phyloP scores from a whole-genome alignment of 371 early-diverging fungal genomes.

The Mortierella sp. region DNA sequence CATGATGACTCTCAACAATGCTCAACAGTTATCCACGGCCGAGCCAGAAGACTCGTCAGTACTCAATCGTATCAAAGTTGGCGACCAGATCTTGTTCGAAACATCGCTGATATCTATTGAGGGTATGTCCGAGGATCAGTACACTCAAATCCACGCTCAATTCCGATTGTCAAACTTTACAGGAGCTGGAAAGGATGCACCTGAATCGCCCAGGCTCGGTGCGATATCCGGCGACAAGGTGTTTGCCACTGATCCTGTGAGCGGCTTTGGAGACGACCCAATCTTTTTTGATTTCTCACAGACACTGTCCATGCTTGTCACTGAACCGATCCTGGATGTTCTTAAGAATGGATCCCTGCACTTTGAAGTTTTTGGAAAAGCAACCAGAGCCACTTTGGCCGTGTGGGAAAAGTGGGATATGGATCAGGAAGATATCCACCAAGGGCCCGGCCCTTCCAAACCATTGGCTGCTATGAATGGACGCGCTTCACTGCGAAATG shows the following conservation, averaged over 20 bases:
- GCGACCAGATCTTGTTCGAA: constrained; percentile 77
- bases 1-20: neutral
- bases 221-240: constrained; percentile 61
- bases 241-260: constrained; percentile 74
- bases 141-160: constrained; percentile 84
- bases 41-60: neutral
- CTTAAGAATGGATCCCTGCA: constrained; percentile 56
- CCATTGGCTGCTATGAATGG: constrained; percentile 5
- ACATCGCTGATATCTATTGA: constrained; percentile 74
- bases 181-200: constrained; percentile 15
- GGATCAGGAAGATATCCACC: constrained; percentile 34
- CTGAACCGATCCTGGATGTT: constrained; percentile 57
- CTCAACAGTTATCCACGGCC: no score
- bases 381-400: constrained; percentile 59
- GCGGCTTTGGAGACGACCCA: constrained; percentile 64
- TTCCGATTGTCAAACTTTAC: constrained; percentile 76
- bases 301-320: constrained; percentile 64
- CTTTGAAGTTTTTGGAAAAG: constrained; percentile 76
- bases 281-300: constrained; percentile 72
- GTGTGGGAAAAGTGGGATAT: constrained; percentile 74
- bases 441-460: constrained; percentile 12
- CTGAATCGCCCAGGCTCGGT: constrained; percentile 1
- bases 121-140: constrained; percentile 78
- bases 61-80: constrained; percentile 43
- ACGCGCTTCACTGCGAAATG: constrained; percentile 4